Evolutionary conservation across 495 filamentous ascomycete species (phyloP).

Genomic region (Penicillium tannophilum): DNA sequence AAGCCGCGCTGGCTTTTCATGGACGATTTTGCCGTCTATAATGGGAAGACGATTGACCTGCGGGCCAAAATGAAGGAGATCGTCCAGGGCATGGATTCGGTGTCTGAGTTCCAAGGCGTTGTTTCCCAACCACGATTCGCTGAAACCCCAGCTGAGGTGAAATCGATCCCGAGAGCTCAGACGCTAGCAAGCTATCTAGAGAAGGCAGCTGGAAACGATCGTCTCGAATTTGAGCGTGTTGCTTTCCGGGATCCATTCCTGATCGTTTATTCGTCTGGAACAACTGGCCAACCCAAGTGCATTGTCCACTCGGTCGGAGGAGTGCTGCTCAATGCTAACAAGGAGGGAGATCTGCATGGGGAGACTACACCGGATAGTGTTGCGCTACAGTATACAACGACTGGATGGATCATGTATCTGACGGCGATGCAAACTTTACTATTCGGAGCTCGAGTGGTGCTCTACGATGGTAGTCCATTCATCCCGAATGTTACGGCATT

Average conservation of each 20-base stretch:
- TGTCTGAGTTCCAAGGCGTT: slow-evolving; percentile 62
- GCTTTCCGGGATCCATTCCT: slow-evolving; percentile 60
- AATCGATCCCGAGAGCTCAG: slow-evolving; percentile 52
- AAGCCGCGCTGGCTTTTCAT: slow-evolving; percentile 72
- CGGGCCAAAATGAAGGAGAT: slow-evolving; percentile 69
- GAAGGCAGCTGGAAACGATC: slow-evolving; percentile 34
- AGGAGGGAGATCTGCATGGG: slow-evolving; percentile 65
- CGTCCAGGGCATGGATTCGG: slow-evolving; percentile 56
- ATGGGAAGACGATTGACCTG: slow-evolving; percentile 72
- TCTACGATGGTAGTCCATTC: slow-evolving; percentile 81
- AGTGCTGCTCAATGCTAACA: slow-evolving; percentile 39
- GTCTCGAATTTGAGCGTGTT: slow-evolving; percentile 59
- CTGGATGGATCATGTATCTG: slow-evolving; percentile 87
- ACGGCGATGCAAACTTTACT: slow-evolving; percentile 54
- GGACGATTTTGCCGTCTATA: slow-evolving; percentile 76
- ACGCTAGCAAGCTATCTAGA: slow-evolving; percentile 56
- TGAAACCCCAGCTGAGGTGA: slow-evolving; percentile 56
- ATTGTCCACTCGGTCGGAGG: slow-evolving; percentile 63
- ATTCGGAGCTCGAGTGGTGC: slow-evolving; percentile 55
- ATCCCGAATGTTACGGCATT: slow-evolving; percentile 62
- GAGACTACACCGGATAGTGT: slow-evolving; percentile 50
- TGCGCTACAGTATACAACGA: slow-evolving; percentile 60
- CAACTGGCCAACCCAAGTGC: slow-evolving; percentile 79
- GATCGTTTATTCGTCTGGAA: slow-evolving; percentile 76
- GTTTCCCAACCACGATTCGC: slow-evolving; percentile 67